Percentiles rank a stretch among this genome's conserved stretches.
Evolutionary conservation across 2,329 filamentous ascomycete genomes (phyloP).

Genomic region (Dryadomyces sulphureus): DNA sequence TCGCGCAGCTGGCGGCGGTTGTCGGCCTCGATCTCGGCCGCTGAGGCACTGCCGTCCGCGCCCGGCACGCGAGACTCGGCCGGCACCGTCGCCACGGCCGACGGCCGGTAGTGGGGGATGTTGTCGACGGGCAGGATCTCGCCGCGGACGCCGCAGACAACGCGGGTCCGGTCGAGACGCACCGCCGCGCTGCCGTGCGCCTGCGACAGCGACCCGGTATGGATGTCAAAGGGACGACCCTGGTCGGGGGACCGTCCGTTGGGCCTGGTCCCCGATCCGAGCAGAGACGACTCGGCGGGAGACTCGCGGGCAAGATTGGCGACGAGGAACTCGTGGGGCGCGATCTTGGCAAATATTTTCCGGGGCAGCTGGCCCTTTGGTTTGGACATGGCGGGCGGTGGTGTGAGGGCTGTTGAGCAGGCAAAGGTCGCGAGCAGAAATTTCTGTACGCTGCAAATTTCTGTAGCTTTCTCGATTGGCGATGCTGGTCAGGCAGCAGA

Average conservation of each 20-base stretch:
- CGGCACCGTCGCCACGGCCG: constrained; percentile 3
- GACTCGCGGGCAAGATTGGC: constrained; percentile 56
- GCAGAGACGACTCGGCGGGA: constrained; percentile 16
- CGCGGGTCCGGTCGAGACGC: constrained; percentile 75
- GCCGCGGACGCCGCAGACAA: constrained; percentile 83
- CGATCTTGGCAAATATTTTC: constrained; percentile 75
- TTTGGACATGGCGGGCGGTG: constrained; percentile 4
- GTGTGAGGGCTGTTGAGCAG: not conserved
- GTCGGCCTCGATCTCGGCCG: constrained; percentile 7
- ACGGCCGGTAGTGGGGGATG: constrained; percentile 51
- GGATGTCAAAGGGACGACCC: constrained; percentile 58
- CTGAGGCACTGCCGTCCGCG: constrained; percentile 1
- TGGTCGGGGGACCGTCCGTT: constrained; percentile 64
- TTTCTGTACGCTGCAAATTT: too few relatives aligned
- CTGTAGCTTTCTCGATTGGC: too few relatives aligned
- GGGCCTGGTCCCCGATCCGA: constrained; percentile 45
- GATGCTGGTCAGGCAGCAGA: too few relatives aligned
- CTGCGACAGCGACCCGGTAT: constrained; percentile 74
- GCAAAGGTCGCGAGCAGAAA: not conserved
- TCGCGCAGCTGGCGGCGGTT: constrained; percentile 35
- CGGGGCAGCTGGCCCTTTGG: constrained; percentile 23
- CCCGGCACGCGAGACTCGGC: too few relatives aligned
- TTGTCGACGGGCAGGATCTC: constrained; percentile 67
- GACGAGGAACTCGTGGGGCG: constrained; percentile 77
- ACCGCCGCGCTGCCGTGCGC: constrained; percentile 83